Conservation (phyloP, 805 yeast genomes). For the Candida yuanshanica region DNA sequence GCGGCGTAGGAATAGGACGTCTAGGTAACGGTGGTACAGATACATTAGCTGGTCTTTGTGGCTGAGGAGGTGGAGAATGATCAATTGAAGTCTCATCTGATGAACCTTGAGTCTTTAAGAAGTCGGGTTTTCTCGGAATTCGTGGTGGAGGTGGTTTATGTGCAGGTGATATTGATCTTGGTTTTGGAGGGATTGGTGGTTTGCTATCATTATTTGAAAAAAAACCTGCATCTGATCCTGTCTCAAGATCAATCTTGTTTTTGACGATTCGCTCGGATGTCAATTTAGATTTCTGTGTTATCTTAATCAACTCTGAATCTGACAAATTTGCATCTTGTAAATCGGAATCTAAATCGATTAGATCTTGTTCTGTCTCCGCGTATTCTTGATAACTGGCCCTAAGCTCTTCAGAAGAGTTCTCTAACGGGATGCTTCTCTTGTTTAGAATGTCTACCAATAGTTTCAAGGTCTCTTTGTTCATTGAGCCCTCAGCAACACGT, state of each 20-base stretch:
- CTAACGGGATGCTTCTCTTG: slow-evolving; percentile 24
- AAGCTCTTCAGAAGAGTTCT: slow-evolving; percentile 14
- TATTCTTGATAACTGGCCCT: slow-evolving; percentile 18
- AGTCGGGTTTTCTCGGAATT: slow-evolving; percentile 20
- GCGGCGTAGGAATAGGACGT: slow-evolving; percentile 27
- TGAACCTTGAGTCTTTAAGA: slow-evolving; percentile 8
- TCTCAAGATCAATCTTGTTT: slow-evolving; percentile 34
- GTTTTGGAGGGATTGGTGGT: slow-evolving; percentile 1
- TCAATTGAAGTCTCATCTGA: slow-evolving; percentile 2
- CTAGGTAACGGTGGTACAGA: slow-evolving; percentile 22
- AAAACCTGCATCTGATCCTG: slow-evolving; percentile 13
- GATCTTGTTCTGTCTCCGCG: slow-evolving; percentile 22
- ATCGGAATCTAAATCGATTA: slow-evolving; percentile 22
- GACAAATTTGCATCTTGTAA: slow-evolving; percentile 19
- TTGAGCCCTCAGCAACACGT: slow-evolving; percentile 65
- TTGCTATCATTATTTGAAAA: slow-evolving; percentile 6
- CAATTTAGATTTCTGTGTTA: slow-evolving; percentile 10
- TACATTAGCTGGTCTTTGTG: neutral
- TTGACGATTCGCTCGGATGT: slow-evolving; percentile 10
- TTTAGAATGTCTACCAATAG: slow-evolving; percentile 18
- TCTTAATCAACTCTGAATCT: slow-evolving; percentile 18
- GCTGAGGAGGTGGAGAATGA: slow-evolving; percentile 2
- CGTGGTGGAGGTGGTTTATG: slow-evolving; percentile 22
- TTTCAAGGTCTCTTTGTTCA: slow-evolving; percentile 41
- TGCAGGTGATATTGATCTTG: slow-evolving; percentile 8